phyloP scores from a whole-genome alignment of 768 basidiomycete genomes.

The Suillus ampliporus region DNA sequence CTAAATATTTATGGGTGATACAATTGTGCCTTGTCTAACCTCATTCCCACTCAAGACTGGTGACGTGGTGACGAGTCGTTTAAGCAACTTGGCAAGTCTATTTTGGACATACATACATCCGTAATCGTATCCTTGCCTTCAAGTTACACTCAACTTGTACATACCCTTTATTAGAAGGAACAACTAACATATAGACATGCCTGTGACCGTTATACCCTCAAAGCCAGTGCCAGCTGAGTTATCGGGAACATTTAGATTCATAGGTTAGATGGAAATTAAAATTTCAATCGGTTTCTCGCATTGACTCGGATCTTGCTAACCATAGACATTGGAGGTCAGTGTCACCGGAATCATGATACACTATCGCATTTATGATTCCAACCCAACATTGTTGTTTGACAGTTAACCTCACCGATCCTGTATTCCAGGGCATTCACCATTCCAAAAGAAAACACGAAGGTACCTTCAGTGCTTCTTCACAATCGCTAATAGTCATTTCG shows the following conservation, averaged over 20 bases:
- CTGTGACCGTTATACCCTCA: slow-evolving; percentile 30
- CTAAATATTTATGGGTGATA: too few species aligned
- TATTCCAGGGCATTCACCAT: slow-evolving; percentile 58
- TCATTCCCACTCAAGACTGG: too few species aligned
- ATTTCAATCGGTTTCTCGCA: slow-evolving; percentile 9
- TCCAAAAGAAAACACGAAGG: slow-evolving; percentile 58
- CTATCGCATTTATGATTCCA: neutral
- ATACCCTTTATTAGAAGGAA: too few species aligned
- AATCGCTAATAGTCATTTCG: neutral
- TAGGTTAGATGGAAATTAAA: slow-evolving; percentile 28
- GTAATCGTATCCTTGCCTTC: too few species aligned
- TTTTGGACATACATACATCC: too few species aligned
- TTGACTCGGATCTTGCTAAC: neutral
- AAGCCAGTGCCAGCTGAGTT: slow-evolving; percentile 23
- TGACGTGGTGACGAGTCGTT: too few species aligned
- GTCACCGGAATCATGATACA: neutral
- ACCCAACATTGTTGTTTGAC: slow-evolving; percentile 2
- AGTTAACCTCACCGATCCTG: slow-evolving; percentile 64
- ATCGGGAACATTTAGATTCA: slow-evolving; percentile 34
- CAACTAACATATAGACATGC: slow-evolving; percentile 21
- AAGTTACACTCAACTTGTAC: too few species aligned
- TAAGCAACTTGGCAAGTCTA: too few species aligned
- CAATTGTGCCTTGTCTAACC: too few species aligned
- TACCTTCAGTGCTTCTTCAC: slow-evolving; percentile 13
- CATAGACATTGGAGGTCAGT: slow-evolving; percentile 48